Evolutionary conservation across 2,329 filamentous ascomycete species (phyloP).

Genomic region (Nothopassalora personata): DNA sequence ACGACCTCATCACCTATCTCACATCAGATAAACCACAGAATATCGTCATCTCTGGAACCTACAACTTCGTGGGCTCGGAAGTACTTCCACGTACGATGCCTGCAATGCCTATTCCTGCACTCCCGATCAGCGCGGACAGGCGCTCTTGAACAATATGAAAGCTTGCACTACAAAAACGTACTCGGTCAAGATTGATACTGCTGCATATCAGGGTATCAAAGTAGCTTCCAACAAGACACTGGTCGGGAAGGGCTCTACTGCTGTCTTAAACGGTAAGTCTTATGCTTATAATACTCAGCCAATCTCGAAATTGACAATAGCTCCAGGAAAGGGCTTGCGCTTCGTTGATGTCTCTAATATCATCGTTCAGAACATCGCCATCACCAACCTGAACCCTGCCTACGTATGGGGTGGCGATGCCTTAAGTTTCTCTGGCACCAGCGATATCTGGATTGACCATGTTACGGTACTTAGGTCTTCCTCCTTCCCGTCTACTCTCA

Average conservation of each 20-base stretch:
- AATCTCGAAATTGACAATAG: background rate
- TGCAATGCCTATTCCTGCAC: conserved; percentile 34
- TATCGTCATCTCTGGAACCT: conserved; percentile 51
- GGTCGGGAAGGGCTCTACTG: conserved; percentile 33
- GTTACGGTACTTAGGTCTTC: conserved; percentile 15
- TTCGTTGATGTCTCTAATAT: conserved; percentile 45
- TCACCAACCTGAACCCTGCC: conserved; percentile 33
- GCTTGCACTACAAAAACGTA: conserved; percentile 37
- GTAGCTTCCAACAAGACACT: conserved; percentile 40
- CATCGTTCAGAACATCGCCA: conserved; percentile 43
- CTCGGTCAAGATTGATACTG: conserved; percentile 41
- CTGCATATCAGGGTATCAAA: conserved; percentile 40
- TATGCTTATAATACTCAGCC: no score
- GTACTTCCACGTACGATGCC: conserved; percentile 46
- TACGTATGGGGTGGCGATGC: conserved; percentile 36
- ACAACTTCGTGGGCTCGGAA: conserved; percentile 52
- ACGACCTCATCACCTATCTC: conserved; percentile 55
- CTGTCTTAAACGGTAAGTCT: conserved; percentile 33
- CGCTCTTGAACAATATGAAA: conserved; percentile 40
- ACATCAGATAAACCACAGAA: conserved; percentile 49
- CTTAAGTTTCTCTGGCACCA: conserved; percentile 29
- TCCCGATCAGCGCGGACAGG: conserved; percentile 14
- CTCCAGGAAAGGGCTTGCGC: conserved; percentile 32
- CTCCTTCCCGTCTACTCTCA: no score
- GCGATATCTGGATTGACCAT: conserved; percentile 34